Percentiles rank a stretch among this genome's conserved stretches.
These are phyloP conservation scores for Asterionellopsis glacialis DNA, from an alignment of 108 stramenopile genomes.

Conservation along the genomic window DNA sequence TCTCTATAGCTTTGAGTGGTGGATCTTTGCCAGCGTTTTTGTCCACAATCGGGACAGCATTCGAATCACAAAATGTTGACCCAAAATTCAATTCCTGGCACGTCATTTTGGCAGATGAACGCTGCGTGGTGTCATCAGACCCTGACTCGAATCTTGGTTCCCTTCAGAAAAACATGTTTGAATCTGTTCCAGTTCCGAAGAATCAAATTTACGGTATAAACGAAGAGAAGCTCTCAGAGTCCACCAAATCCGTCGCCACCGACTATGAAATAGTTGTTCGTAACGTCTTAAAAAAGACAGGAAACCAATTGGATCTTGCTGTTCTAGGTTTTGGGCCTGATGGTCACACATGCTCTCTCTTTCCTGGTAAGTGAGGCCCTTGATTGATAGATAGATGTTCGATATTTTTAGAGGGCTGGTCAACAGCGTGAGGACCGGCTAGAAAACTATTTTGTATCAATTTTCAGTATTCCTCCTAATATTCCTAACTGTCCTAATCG, in stretches of 20 bases:
- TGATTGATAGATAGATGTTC: no score
- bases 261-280: constrained; percentile 51
- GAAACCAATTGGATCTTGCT: constrained; percentile 73
- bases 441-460: no score
- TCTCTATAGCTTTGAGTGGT: constrained; percentile 87
- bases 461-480: no score
- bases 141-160: constrained; percentile 80
- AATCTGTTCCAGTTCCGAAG: constrained; percentile 42
- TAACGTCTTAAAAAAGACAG: constrained; percentile 21
- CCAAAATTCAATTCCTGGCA: constrained; percentile 77
- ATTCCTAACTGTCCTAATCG: no score
- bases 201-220: constrained; percentile 73
- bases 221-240: constrained; percentile 26
- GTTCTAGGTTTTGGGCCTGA: constrained; percentile 96
- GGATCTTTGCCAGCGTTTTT: constrained; percentile 86
- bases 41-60: constrained; percentile 30
- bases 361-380: constrained; percentile 44
- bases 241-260: constrained; percentile 42
- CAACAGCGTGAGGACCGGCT: no score
- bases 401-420: no score
- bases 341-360: constrained; percentile 95
- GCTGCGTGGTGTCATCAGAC: constrained; percentile 76
- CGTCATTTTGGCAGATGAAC: constrained; percentile 91
- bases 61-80: constrained; percentile 21
- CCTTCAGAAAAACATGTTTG: constrained; percentile 38